phyloP scores from a whole-genome alignment of 2,329 filamentous ascomycete genomes.

The Magnaporthales sp. region DNA sequence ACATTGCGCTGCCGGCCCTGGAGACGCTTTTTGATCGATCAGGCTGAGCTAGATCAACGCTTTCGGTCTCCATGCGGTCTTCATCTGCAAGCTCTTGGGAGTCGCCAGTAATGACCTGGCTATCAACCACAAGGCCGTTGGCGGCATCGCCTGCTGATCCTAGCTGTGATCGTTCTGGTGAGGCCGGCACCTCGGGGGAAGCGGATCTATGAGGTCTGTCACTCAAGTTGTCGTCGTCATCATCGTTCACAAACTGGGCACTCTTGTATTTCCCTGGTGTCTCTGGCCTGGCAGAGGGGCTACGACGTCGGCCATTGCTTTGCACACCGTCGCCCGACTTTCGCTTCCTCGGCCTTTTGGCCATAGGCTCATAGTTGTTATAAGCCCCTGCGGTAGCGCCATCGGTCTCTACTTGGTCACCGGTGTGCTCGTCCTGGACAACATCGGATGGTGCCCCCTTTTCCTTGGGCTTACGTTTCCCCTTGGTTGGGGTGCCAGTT shows the following conservation, averaged over 20 bases:
- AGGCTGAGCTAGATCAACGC: slow-evolving; percentile 4
- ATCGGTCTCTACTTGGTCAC: slow-evolving; percentile 8
- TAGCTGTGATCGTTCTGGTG: background rate
- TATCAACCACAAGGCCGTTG: background rate
- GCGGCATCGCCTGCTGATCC: background rate
- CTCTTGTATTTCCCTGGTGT: slow-evolving; percentile 5
- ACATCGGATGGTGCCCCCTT: slow-evolving; percentile 6
- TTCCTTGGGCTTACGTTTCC: slow-evolving; percentile 21
- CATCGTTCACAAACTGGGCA: background rate
- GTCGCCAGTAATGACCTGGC: slow-evolving; percentile 8
- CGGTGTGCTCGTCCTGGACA: slow-evolving; percentile 14
- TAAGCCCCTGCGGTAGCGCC: background rate
- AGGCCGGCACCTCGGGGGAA: slow-evolving; percentile 4
- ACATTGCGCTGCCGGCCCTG: background rate
- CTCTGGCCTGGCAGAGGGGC: background rate
- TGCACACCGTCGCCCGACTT: background rate
- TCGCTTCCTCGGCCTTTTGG: background rate
- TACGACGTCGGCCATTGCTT: background rate
- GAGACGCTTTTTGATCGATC: background rate
- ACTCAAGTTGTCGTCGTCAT: background rate
- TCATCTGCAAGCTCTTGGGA: slow-evolving; percentile 9
- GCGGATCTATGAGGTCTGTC: background rate
- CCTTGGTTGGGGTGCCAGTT: slow-evolving; percentile 9
- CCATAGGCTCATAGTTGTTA: background rate
- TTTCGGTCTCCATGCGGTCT: slow-evolving; percentile 12